Evolutionary conservation across 2,329 filamentous ascomycete species (phyloP), one percentile per base, ranked within the genome.

Genomic region (Cladophialophora yegresii): DNA sequence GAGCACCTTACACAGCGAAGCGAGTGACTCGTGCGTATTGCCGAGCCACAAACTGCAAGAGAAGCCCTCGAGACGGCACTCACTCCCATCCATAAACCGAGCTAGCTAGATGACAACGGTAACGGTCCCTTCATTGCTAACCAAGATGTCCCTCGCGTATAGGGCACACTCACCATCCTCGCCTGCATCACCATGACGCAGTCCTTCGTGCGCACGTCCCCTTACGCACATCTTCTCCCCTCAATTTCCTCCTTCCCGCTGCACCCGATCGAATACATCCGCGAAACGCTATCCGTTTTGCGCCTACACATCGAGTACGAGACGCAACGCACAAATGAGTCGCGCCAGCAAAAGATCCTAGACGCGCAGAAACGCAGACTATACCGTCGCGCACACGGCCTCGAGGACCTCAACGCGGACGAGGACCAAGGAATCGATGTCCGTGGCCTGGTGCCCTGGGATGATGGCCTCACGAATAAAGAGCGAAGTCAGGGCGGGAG

Each of bases 281-380:
- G 81, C 26, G 85, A 87, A 63, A 88, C 88, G 73, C 73, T 89
- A 67, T 84, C 91, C 64, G 90, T 96, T 62, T 85, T 93, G 73
- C 83, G 85, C 66, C 83, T 96, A 80, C 89, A 96, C 74, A 85
- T 90, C 70, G 84, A 87, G 71, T 88, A 93, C 76, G 85, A 85
- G 69, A 88, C 87, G 32, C 81, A 84, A 68, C 80, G 87, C 73
- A 89, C 89, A 30, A 82, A 84, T 58, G 90, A 93, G 77, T 87
- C 87, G 79, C 85, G 93, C 61, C 85, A 86, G 72, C 84, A 84
- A 73, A 87, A 87, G 70, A 83, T 92, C 62, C 92, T 96, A 70
- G 95, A 99, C 79, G 89, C 95, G 30, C 85, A 89, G 76, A 96
- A 97, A 85, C 85, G 93, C 72, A 85, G 85, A 66, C 87, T 90